These are phyloP conservation scores for Phaffomyces antillensis DNA, from an alignment of 805 yeast genomes.

Conservation along the genomic window DNA sequence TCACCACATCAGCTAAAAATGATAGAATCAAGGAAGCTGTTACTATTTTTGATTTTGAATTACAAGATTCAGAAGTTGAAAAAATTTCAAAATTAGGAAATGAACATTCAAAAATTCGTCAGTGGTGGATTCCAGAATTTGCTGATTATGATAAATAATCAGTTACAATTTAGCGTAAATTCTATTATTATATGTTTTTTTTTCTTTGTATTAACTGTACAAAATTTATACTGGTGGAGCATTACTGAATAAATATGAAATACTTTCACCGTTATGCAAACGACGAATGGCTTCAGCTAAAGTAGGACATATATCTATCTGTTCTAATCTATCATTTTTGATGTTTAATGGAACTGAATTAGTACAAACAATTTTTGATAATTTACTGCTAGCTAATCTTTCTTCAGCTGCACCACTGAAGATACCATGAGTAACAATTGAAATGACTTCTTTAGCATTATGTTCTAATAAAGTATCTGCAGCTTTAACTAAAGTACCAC, in stretches of 20 bases:
- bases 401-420: constrained; percentile 79
- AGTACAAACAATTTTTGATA: constrained; percentile 78
- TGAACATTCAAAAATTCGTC: constrained; percentile 25
- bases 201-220: no score
- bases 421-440: constrained; percentile 94
- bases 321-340: constrained; percentile 55
- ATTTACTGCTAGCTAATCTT: constrained; percentile 58
- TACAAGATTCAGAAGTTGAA: constrained; percentile 44
- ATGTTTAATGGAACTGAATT: constrained; percentile 84
- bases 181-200: no score
- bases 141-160: constrained; percentile 12
- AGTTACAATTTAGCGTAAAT: not conserved
- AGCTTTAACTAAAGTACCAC: constrained; percentile 94
- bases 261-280: constrained; percentile 93
- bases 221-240: constrained; percentile 31
- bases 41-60: constrained; percentile 47
- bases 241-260: constrained; percentile 77
- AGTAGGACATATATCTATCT: constrained; percentile 78
- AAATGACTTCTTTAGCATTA: constrained; percentile 80
- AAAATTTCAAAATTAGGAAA: constrained; percentile 36
- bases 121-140: constrained; percentile 27
- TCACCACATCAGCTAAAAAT: constrained; percentile 61
- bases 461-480: constrained; percentile 77
- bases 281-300: constrained; percentile 93
- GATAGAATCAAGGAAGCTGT: constrained; percentile 47